Base-by-base conservation (phyloP, 257 asterid species). In the Solanum habrochaites region DNA sequence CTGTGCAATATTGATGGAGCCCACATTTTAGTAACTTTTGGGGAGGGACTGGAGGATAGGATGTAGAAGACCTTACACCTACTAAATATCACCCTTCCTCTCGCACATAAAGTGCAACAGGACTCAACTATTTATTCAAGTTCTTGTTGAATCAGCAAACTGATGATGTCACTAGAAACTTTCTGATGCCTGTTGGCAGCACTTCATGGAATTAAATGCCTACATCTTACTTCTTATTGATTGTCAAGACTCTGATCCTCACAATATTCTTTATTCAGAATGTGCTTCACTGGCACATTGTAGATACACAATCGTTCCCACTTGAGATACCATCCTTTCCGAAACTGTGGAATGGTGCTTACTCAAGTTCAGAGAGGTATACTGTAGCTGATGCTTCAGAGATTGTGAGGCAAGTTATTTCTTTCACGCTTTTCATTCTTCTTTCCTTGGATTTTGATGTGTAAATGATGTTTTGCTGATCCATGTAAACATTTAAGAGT, bases 271-370 rank as follows among this genome's bases (percentile, higher is more conserved):
- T 16, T 16, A 67, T 73, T 81, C 95, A 97, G 99, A 97, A 95
- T 85, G 99, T 97, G 93, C 90, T 97, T 89, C 99, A 97, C 87
- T 97, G 99, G 99, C 99, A 97, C 89, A 97, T 97, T 80, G 99
- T 97, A 75, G 99, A 97, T 78, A 88, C 97, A 25, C 98, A 97
- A 87, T 97, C 99, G 16, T 97, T 97, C 91, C 99, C 99, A 8
- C 96, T 97, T 12, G 98, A 97, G 88, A 89, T 95, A 85, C 99
- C 98, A 14, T 95, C 99, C 7, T 92, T 90, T 87, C 99, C 99
- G 4, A 94, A 94, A 90, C 90, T 97, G 85, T 97, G 98, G 99
- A 71, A 92, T 32, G 99, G 98, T 49, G 93, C 99, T 56, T 97
- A 94, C 89, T 93, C 98, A 60, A 62, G 73, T 52, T 72, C 90